A percentile compares a stretch with the other conserved stretches of the same genome.
phyloP scores from a whole-genome alignment of 1,284 basidiomycete species.

The Pseudozyma tsukubaensis region DNA sequence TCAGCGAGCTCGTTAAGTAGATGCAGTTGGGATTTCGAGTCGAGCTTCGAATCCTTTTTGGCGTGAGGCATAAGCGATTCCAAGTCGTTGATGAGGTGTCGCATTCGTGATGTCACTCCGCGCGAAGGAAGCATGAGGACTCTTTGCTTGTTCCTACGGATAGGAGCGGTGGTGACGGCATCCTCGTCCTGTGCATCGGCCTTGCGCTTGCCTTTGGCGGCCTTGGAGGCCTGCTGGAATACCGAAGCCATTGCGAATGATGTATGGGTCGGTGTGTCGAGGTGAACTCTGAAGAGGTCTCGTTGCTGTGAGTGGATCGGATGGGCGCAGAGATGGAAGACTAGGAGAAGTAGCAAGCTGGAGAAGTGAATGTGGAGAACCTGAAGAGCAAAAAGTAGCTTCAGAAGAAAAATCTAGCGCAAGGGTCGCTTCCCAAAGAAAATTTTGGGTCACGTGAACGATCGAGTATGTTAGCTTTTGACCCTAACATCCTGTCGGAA shows the following conservation, averaged over 20 bases:
- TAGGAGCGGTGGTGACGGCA: slow-evolving; percentile 14
- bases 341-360: too few species aligned
- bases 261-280: background rate
- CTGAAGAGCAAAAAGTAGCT: too few species aligned
- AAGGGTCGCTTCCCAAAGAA: too few species aligned
- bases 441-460: too few species aligned
- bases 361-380: background rate
- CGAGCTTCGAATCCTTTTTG: slow-evolving; percentile 83
- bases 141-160: slow-evolving; percentile 72
- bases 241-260: slow-evolving; percentile 41
- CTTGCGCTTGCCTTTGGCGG: slow-evolving; percentile 56
- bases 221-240: slow-evolving; percentile 49
- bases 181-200: slow-evolving; percentile 36
- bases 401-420: too few species aligned
- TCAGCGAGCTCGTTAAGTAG: slow-evolving; percentile 97
- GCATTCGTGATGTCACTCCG: slow-evolving; percentile 94
- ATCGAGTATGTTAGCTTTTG: too few species aligned
- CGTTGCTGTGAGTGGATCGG: too few species aligned
- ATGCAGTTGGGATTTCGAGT: slow-evolving; percentile 93
- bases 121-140: slow-evolving; percentile 92
- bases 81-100: slow-evolving; percentile 95
- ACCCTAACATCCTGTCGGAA: too few species aligned
- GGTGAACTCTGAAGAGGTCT: background rate
- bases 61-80: slow-evolving; percentile 91
- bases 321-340: background rate